These are phyloP conservation scores for Alternaria angustiovoidea DNA, from an alignment of 2,329 filamentous ascomycete genomes.

Conservation along the genomic window DNA sequence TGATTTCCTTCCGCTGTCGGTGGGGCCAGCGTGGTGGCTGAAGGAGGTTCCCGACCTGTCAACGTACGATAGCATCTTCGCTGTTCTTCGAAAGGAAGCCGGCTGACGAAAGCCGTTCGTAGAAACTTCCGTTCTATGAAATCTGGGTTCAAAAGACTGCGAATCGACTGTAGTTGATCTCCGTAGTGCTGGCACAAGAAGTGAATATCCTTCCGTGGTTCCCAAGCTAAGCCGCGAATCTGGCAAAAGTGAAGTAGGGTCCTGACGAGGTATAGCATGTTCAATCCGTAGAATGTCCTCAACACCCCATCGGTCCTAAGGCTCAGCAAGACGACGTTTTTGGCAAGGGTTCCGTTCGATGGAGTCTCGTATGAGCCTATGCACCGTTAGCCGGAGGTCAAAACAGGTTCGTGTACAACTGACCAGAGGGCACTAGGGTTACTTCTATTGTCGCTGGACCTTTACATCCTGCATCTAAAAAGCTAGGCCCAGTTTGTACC, in stretches of 20 bases:
- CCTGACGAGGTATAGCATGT: slow-evolving; percentile 40
- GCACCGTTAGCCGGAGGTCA: slow-evolving; percentile 13
- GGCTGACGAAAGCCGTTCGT: slow-evolving; percentile 36
- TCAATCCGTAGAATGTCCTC: slow-evolving; percentile 39
- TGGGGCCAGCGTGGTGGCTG: slow-evolving; percentile 31
- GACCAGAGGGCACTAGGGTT: slow-evolving; percentile 43
- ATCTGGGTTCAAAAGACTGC: slow-evolving; percentile 32
- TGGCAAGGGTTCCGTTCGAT: slow-evolving; percentile 29
- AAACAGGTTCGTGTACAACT: not conserved
- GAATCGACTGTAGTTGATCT: slow-evolving; percentile 33
- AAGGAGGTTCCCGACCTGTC: slow-evolving; percentile 36
- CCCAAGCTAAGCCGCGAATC: slow-evolving; percentile 37
- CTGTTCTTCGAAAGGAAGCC: slow-evolving; percentile 32
- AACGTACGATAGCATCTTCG: slow-evolving; percentile 37
- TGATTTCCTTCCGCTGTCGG: slow-evolving; percentile 18
- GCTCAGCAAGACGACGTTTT: slow-evolving; percentile 39
- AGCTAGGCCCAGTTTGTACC: slow-evolving; percentile 42
- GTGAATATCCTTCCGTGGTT: slow-evolving; percentile 39
- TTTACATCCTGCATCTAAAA: slow-evolving; percentile 39
- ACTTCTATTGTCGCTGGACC: slow-evolving; percentile 40
- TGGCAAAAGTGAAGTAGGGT: slow-evolving; percentile 37
- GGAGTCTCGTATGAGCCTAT: slow-evolving; percentile 41
- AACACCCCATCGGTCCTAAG: slow-evolving; percentile 33
- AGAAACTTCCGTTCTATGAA: slow-evolving; percentile 40
- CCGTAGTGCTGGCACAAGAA: slow-evolving; percentile 41